Base-by-base conservation (phyloP, 352 stramenopile species). In the Pythium aristosporum region DNA sequence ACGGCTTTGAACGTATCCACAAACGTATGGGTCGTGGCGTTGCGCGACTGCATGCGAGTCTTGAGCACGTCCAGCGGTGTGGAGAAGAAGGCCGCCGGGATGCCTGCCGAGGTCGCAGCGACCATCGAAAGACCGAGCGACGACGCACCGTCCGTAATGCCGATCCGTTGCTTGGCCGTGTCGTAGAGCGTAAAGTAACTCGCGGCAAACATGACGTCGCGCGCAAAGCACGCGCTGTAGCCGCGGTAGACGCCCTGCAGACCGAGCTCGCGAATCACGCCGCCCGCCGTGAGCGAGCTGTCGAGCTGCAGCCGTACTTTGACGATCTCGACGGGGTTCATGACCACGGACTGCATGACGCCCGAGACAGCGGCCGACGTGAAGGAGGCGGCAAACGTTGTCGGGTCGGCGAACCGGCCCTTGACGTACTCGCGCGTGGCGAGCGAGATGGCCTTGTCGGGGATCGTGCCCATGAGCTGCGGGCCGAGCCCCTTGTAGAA, bases 261-360 rank as follows among this genome's bases (percentile, higher is more conserved):
- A 0, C 81, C 81, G 8, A 92, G 50, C 61, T 91, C 81, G 16
- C 79, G 78, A 43, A 89, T 74, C n/a, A 90, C 74, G 15, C 74
- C 71, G 2, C 76, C 32, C 0, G 73, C 72, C 39, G 74, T 85
- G 34, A 91, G 72, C 44, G 77, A 82, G 50, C 80, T 90, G 70
- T 92, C 84, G 64, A 92, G 75, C 63, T 92, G 84, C 81, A 92
- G 89, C 54, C 84, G 84, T 30, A 92, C 84, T 59, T 92, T 92
- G 54, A 92, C 80, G 42, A 92, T 85, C 70, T 92, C 84, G 15
- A 92, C 84, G 0, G 84, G 84, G 61, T 92, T 92, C 84, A 92
- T 92, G 7, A 92, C 84, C 42, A 92, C 62, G 9, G 81, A 91
- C 68, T 92, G 84, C 65, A 76, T 82, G 51, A 91, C 64, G 23